phyloP scores from a whole-genome alignment of 805 yeast genomes.

The Cyberlindnera euphorbiae region DNA sequence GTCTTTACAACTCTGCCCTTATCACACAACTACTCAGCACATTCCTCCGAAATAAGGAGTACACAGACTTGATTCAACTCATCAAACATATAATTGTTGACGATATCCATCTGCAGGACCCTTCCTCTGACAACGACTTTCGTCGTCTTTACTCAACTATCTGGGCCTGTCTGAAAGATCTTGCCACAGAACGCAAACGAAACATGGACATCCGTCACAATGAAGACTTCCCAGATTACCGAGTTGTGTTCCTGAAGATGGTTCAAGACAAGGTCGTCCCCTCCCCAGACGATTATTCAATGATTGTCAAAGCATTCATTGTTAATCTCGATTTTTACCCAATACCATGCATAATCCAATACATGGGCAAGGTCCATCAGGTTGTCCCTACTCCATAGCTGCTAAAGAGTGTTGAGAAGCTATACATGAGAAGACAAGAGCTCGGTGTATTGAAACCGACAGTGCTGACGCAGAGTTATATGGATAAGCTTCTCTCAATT shows the following conservation, averaged over 20 bases:
- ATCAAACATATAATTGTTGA: constrained; percentile 28
- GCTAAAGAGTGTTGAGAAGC: constrained; percentile 3
- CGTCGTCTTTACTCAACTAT: constrained; percentile 28
- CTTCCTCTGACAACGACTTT: constrained; percentile 6
- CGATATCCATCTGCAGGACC: constrained; percentile 16
- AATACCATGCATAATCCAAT: constrained; percentile 21
- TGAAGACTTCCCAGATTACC: constrained; percentile 15
- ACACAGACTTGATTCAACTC: constrained; percentile 28
- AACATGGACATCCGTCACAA: neutral
- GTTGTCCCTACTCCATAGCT: constrained; percentile 8
- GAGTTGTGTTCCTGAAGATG: constrained; percentile 24
- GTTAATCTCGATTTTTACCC: constrained; percentile 15
- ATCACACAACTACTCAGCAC: constrained; percentile 35
- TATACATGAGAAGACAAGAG: neutral
- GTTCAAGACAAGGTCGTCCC: constrained; percentile 22
- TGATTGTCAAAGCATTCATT: constrained; percentile 18
- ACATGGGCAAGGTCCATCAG: constrained; percentile 19
- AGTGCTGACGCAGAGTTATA: neutral
- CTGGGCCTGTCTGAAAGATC: constrained; percentile 27
- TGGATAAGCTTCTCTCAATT: neutral
- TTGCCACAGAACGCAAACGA: neutral
- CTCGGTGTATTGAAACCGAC: neutral
- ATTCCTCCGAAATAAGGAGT: constrained; percentile 27
- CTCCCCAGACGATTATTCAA: constrained; percentile 15
- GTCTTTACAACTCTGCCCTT: constrained; percentile 32